Evolutionary conservation across 75 land plant genomes (phyloP), one percentile per base, ranked within the genome.

Genomic region (Larix kaempferi): DNA sequence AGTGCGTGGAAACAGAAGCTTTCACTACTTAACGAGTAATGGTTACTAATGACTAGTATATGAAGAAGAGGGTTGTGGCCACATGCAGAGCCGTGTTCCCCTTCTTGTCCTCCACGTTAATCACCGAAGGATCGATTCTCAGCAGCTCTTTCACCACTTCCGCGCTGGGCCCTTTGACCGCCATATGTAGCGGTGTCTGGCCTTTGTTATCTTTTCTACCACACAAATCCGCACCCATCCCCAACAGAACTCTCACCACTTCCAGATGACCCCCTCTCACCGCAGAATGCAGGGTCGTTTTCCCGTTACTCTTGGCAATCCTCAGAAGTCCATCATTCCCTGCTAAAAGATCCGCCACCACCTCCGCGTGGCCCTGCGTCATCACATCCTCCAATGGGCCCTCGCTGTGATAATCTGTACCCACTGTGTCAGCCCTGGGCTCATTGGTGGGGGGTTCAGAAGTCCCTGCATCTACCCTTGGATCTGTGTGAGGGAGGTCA

Each of bases 131-230:
- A 59, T 88, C 90, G 21, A 83, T 74, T 67, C 73, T 82, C 13
- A 91, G 29, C 75, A 91, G 69, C 69, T 84, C 93, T 19, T 59
- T 75, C 65, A 91, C 87, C 23, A 91, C 80, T n/a, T 80, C 88
- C 58, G 77, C 82, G 59, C 79, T 86, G 22, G 62, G 74, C 39
- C 89, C 93, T 78, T 91, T 91, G 22, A 88, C 93, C 16, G 93
- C 93, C 93, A 91, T 91, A 72, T 91, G 93, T 22, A 88, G 29
- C 55, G 93, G 85, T 16, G 93, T 88, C 77, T 91, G 93, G 2
- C 88, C 90, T 54, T 91, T 91, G 8, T 74, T 82, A 57, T 91
- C 92, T 0, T 56, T 80, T 65, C 88, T 80, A 29, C 79, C 78
- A 15, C 84, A 85, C 33, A 82, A 59, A 37, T 71, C 78, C 29